Evolutionary conservation across 75 land plant genomes (phyloP), one percentile per base, ranked within the genome.

Genomic region (Pseudotsuga menziesii): DNA sequence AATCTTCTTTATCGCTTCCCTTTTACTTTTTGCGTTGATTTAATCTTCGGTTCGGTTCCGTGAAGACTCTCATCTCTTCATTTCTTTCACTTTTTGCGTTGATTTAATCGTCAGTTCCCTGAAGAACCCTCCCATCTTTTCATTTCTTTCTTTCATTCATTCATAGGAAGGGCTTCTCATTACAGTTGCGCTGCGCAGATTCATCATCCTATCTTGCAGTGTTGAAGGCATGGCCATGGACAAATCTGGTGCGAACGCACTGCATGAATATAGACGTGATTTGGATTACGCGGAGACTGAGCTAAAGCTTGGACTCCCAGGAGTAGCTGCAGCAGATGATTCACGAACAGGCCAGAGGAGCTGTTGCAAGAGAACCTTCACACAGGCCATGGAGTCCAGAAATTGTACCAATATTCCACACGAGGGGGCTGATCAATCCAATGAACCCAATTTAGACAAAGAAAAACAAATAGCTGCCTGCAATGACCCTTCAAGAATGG

Each of bases 271-370:
- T 25, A 61, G 29, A 26, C 16, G 12, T 5, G 25, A 16, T 23
- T 27, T 88, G n/a, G 75, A 76, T 54, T 79, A 83, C 20, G 88
- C 83, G 58, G 88, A 81, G 72, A 89, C 90, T 23, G 90, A 89
- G 84, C 78, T 89, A 8, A 58, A 88, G 17, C 76, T 89, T 5
- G 90, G 86, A 2, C 70, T 89, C 54, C 90, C 90, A 1, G 90
- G 90, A 0, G 61, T 72, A 15, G 14, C 78, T 4, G 61, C 23
- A 4, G 61, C 23, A 4, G 54, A 4, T 3, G 41, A 39, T 0
- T 39, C 41, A 39, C 41, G 81, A 78, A 16, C 61, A 73, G 0
- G 80, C 57, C 79, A 76, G 75, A 69, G 2, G 14, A 56, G 35
- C 58, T 80, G 82, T 6, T 14, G 71, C 6, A 87, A 87, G 81